Evolutionary conservation across 2,329 filamentous ascomycete genomes (phyloP).

Genomic region (Cytospora piceae): DNA sequence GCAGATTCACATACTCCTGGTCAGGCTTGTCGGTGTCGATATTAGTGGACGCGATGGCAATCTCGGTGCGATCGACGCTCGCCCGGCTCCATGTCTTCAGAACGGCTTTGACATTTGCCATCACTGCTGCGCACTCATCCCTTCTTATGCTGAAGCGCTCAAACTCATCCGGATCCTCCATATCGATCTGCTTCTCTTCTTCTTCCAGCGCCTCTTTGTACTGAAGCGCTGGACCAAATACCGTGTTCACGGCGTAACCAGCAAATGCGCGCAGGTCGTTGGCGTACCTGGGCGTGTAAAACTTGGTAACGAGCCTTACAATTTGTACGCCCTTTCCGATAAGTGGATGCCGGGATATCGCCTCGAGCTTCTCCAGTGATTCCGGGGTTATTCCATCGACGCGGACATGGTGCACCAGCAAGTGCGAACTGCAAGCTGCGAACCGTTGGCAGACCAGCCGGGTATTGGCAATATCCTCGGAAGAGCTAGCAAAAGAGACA

Average conservation of each 20-base stretch:
- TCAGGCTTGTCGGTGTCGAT: constrained; percentile 10
- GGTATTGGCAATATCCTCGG: constrained; percentile 12
- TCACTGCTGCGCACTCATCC: background rate
- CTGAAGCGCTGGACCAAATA: background rate
- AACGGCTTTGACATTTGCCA: constrained; percentile 14
- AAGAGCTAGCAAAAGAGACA: constrained; percentile 14
- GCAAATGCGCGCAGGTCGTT: constrained; percentile 16
- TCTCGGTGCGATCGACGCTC: constrained; percentile 2
- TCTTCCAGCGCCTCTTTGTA: constrained; percentile 9
- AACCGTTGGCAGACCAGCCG: constrained; percentile 26
- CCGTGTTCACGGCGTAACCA: constrained; percentile 12
- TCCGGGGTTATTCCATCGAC: constrained; percentile 13
- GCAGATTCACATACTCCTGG: constrained; percentile 7
- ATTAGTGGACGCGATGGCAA: background rate
- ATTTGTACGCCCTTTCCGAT: constrained; percentile 15
- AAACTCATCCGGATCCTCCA: background rate
- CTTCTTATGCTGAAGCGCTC: background rate
- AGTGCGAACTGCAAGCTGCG: constrained; percentile 21
- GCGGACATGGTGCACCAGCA: constrained; percentile 20
- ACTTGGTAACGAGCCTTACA: constrained; percentile 11
- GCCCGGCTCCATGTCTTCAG: constrained; percentile 19
- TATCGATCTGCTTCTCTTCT: background rate
- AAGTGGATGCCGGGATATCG: constrained; percentile 17
- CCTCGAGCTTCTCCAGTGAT: constrained; percentile 23
- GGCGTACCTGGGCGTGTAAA: constrained; percentile 9